Percentiles rank a stretch among this genome's conserved stretches.
Evolutionary conservation across 2,329 filamentous ascomycete genomes (phyloP).

Genomic region (Aspergillus novoparasiticus): DNA sequence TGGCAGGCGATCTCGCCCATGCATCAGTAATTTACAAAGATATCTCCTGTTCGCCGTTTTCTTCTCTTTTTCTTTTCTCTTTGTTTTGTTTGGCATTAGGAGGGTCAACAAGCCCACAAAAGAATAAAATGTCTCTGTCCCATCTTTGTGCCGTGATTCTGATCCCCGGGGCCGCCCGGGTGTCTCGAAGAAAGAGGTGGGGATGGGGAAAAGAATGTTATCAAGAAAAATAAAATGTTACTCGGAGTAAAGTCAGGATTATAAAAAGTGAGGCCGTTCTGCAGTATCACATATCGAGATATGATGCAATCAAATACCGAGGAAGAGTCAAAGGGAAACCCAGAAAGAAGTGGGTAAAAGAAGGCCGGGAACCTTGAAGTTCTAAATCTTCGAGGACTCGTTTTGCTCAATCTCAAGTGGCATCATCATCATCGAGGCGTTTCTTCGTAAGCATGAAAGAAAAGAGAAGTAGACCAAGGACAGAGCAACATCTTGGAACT

Average conservation of each 20-base stretch:
- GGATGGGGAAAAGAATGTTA: not conserved
- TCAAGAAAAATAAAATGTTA: slow-evolving; percentile 1
- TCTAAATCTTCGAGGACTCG: slow-evolving; percentile 1
- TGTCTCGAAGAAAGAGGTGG: not conserved
- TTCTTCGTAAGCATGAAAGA: slow-evolving; percentile 16
- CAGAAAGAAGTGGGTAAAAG: not conserved
- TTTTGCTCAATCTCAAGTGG: slow-evolving; percentile 6
- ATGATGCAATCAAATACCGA: not conserved
- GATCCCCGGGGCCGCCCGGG: not conserved
- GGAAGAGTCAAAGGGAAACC: not conserved
- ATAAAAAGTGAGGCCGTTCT: slow-evolving; percentile 1
- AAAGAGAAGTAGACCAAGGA: not conserved
- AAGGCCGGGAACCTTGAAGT: not conserved
- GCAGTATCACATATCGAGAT: not conserved
- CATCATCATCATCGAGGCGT: slow-evolving; percentile 16
- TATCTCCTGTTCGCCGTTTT: slow-evolving; percentile 3
- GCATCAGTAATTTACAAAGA: slow-evolving; percentile 41
- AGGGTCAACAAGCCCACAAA: not conserved
- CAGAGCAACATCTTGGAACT: not conserved
- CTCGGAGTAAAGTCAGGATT: slow-evolving; percentile 10
- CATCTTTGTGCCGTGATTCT: not conserved
- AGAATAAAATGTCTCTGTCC: not conserved
- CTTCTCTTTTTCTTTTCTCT: not conserved
- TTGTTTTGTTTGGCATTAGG: not conserved
- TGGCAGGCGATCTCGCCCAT: slow-evolving; percentile 26